Base-by-base conservation (phyloP, 768 basidiomycete species). In the Amanita rimosa region DNA sequence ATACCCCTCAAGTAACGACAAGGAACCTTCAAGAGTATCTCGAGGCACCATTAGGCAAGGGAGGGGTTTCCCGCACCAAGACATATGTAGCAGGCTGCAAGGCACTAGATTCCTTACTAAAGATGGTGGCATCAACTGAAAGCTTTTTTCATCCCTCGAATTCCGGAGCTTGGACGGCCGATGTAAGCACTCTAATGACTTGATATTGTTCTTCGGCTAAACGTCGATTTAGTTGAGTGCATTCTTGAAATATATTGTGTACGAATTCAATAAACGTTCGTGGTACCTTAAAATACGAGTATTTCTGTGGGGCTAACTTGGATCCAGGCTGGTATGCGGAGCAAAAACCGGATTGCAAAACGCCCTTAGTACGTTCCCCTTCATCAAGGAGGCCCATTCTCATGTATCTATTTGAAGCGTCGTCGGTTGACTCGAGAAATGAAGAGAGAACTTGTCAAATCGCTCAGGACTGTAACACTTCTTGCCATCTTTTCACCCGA, bases 401-500 rank as follows among this genome's bases (percentile, higher is more conserved):
- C 33, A 54, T 35, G 24, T 31, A 6, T 52, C 35, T 26, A 31
- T 4, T 14, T 9, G 26, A 29, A 84, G 78, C 73, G 81, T 57
- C 86, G 89, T 54, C 78, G 89, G 19, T 65, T 95, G 44, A 93
- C 90, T 0, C 72, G 70, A 33, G 64, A 67, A 42, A 93, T 95
- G 80, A 85, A 78, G 58, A 75, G 83, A 43, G 89, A 94, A 59
- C 78, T 95, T 16, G 89, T 92, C 16, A 82, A 86, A 54, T 83
- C 79, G 19, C 68, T 93, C 33, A 68, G 88, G 50, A 92, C 90
- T 0, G 85, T 93, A 11, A 79, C 83, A 0, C 69, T 95, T 24
- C 72, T 93, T n/a, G 82, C 88, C 2, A 91, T 93, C 78, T 95
- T 94, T 67, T 89, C 85, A 7, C 85, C 85, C 59, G 87, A 91